Percentiles rank a stretch among this genome's conserved stretches.
These are phyloP conservation scores for Rosa rugosa DNA, from an alignment of 306 rosid species.

Conservation along the genomic window DNA sequence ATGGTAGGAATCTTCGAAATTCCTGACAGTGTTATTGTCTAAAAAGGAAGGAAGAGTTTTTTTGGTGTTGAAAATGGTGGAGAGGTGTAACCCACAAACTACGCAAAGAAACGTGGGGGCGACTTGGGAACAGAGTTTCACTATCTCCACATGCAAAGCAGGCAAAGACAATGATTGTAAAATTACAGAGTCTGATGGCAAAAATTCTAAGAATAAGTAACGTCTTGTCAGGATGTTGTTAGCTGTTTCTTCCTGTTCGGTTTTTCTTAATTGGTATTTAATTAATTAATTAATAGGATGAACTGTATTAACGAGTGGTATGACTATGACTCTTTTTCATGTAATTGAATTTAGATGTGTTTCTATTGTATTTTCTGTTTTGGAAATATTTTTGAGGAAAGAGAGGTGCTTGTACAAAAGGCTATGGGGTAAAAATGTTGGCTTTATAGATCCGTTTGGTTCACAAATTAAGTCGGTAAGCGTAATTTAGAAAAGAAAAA, in stretches of 20 bases:
- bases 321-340: background rate
- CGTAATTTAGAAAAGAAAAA: background rate
- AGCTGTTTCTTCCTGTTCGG: background rate
- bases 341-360: background rate
- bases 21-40: constrained; percentile 10
- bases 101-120: constrained; percentile 67
- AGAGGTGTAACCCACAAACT: constrained; percentile 33
- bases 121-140: constrained; percentile 39
- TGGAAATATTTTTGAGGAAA: background rate
- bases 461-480: background rate
- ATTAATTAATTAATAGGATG: background rate
- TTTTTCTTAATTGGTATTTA: background rate
- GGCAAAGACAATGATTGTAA: constrained; percentile 2
- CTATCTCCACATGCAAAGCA: constrained; percentile 34
- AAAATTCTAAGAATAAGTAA: background rate
- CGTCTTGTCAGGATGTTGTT: background rate
- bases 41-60: constrained; percentile 11
- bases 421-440: too few species aligned
- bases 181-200: background rate
- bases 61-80: constrained; percentile 28
- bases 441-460: too few species aligned
- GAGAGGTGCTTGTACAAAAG: background rate
- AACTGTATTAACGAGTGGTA: background rate
- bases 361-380: background rate
- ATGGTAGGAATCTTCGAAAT: constrained; percentile 28